Base-by-base conservation (phyloP, 257 asterid genomes). In the Gardenia jasminoides region DNA sequence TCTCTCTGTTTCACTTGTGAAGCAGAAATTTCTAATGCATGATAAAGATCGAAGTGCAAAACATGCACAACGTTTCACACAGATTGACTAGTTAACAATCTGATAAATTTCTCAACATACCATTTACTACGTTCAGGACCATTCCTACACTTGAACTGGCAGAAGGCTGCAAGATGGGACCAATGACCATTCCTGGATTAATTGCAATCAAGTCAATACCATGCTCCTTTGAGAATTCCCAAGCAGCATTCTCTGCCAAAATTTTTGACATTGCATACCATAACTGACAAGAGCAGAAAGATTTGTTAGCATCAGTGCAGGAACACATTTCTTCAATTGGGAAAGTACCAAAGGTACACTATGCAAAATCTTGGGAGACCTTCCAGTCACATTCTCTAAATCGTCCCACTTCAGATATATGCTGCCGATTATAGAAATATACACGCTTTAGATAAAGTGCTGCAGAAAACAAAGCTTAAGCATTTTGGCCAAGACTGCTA, bases 161-260 rank as follows among this genome's bases (percentile, higher is more conserved):
- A 52, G 54, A 52, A 65, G 93, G 92, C 79, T 92, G 97, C 77
- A 92, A 73, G 22, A 81, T 74, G 75, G 94, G 97, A 66, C 94
- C 96, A 26, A 91, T 36, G 15, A 88, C 92, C 10, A 59, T 81
- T 76, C 94, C 92, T 0, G 97, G 94, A 83, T 88, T 90, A 1
- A 92, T 41, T 1, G 88, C 80, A 15, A 92, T 85, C 84, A 92
- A 22, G 61, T 89, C 92, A 74, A 92, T 82, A 44, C 77, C 89
- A 54, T 92, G 83, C 92, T 86, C 87, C 79, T 85, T 80, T 0
- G 84, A 79, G 56, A 91, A 89, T 44, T 85, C 80, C 93, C 88
- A 80, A 15, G 96, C 88, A 50, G 89, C 97, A 74, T 78, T 82
- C 88, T 92, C 94, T 9, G 97, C 97, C 87, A 92, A 83, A 7